Evolutionary conservation across 2,329 filamentous ascomycete species (phyloP), one percentile per base, ranked within the genome.

Genomic region (Penicillium frequentans): DNA sequence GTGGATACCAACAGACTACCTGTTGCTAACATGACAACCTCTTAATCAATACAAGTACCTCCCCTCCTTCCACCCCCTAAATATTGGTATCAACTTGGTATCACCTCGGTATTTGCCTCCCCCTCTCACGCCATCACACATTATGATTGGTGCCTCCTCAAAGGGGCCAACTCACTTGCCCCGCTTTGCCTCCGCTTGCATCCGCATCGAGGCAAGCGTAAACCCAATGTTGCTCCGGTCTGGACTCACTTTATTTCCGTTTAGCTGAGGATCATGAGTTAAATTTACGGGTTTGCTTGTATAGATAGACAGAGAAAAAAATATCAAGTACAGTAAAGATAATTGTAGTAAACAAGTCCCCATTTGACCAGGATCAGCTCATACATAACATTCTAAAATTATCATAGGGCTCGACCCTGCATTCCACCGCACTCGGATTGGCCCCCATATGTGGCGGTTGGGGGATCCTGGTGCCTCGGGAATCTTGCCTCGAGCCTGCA

Each of bases 171-270:
- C 19, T 37, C 53, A 52, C 23, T 13, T 29, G 49, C 49, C 43
- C 54, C 58, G 48, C 58, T 46, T 49, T 27, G 31, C 45, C 59
- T 61, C 59, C 59, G 57, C 57, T 55, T 59, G 42, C 56, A 49
- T 61, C 59, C 56, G 53, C 33, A 54, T 61, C 51, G n/a, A 59
- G 59, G 33, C 43, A 59, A 53, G 50, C 53, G 52, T 21, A 13
- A 60, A 60, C 52, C 51, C 57, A 54, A 59, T 44, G 23, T 42
- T 21, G 27, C 33, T 31, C 23, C 54, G 49, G 56, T 58, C 58
- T 61, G 58, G 58, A 56, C 58, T 56, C 49, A 53, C 53, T 50
- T 56, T 52, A 52, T 42, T 48, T 42, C 35, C 35, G 35, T 39
- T 37, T 39, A 21, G 24, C 19, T 27, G 23, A 39, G 31, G 31